phyloP scores from a whole-genome alignment of 2,329 filamentous ascomycete species.

The Fusarium azukiicola region DNA sequence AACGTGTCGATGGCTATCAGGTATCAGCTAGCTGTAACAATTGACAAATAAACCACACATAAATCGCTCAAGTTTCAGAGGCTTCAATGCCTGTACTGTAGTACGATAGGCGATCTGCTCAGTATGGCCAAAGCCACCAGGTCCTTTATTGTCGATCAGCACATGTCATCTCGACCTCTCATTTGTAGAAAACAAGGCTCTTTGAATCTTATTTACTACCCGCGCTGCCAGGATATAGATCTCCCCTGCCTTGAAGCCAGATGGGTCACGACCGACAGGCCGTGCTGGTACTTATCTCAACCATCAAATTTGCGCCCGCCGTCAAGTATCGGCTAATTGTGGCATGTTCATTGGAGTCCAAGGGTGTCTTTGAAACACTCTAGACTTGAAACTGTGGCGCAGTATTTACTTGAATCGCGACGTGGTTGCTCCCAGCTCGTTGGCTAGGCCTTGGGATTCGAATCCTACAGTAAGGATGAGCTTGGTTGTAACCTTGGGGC shows the following conservation, averaged over 20 bases:
- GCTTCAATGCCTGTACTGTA: too few relatives aligned
- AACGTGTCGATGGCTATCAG: not conserved
- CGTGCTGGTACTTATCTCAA: not conserved
- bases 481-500: not conserved
- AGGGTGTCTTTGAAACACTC: not conserved
- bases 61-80: not conserved
- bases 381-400: not conserved
- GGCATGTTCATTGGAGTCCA: not conserved
- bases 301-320: not conserved
- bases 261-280: not conserved
- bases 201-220: not conserved
- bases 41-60: not conserved
- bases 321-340: not conserved
- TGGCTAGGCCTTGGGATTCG: not conserved
- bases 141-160: not conserved
- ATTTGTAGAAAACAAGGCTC: not conserved
- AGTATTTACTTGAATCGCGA: not conserved
- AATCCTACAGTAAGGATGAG: conserved; percentile 5
- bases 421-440: not conserved
- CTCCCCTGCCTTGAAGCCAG: not conserved
- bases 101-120: too few relatives aligned
- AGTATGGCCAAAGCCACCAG: not conserved
- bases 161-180: not conserved
- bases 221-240: not conserved
- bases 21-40: not conserved